Base-by-base conservation (phyloP, 2,329 filamentous ascomycete species). In the Exophiala dermatitidis region DNA sequence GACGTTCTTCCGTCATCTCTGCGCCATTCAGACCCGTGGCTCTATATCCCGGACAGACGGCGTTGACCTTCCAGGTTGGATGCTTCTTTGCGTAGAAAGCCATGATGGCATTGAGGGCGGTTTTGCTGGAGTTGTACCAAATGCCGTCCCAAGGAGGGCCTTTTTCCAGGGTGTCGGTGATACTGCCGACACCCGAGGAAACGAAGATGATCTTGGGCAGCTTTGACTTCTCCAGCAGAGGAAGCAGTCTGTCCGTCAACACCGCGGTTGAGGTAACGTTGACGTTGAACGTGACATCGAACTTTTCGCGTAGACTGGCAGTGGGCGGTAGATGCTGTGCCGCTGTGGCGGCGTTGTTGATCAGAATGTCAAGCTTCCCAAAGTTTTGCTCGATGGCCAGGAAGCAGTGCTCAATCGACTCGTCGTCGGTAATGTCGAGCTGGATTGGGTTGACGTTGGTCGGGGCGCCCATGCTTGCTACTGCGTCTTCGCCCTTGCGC, bases 401-500 rank as follows among this genome's bases (percentile, higher is more conserved):
- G 2, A 64, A 66, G 7, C 65, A 64, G 3, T 59, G 59, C 4
- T 69, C 67, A 26, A 71, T 65, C 41, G 65, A 67, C 30, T 61
- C 56, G 41, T 54, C 62, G 48, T 65, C 65, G 6, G 66, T 56
- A 31, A 72, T 66, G 50, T 72, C 68, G 26, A 71, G 46, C 42
- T 65, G 60, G n/a, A 71, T 54, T 5, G 62, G 62, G 44, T 63
- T 63, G 46, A 63, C 61, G 47, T 63, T 63, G 34, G 50, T 12
- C 9, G 60, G 61, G 2, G 61, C 61, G 7, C 61, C 61, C 53
- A 63, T 57, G 19, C 52, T 51, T 6, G 56, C 43, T 5, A 48
- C 60, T 1, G 61, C 55, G 56, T 73, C 2, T 61, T 75, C 53
- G 67, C 72, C 6, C 65, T 72, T 2, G 56, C 70, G 3, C 62